A percentile compares a stretch with the other conserved stretches of the same genome.
phyloP scores from a whole-genome alignment of 352 stramenopile species.

The Globisporangium abappressorium region DNA sequence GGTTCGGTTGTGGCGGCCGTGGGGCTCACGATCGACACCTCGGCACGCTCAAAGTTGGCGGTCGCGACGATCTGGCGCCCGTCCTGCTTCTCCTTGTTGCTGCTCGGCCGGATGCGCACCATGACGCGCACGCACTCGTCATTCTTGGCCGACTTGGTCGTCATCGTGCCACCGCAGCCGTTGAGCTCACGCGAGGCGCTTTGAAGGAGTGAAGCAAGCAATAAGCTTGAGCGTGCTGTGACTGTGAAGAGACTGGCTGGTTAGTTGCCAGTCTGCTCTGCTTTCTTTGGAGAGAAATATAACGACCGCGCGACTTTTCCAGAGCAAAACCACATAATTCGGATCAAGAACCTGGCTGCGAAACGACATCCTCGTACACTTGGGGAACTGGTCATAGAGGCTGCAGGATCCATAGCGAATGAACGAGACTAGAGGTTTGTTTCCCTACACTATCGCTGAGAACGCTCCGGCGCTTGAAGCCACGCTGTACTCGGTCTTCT shows the following conservation, averaged over 20 bases:
- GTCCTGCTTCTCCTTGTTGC: slow-evolving; percentile 93
- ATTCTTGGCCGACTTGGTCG: slow-evolving; percentile 50
- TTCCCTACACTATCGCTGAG: not conserved
- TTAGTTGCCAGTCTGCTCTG: not conserved
- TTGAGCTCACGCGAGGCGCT: not conserved
- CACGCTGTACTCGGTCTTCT: not conserved
- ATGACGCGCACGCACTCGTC: slow-evolving; percentile 96
- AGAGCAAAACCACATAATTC: not conserved
- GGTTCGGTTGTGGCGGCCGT: slow-evolving; percentile 60
- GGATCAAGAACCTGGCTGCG: not conserved
- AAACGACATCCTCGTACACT: not conserved
- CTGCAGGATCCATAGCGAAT: too few relatives aligned
- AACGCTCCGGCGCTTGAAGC: not conserved
- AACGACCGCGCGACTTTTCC: not conserved
- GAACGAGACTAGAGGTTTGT: not conserved
- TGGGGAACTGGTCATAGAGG: not conserved
- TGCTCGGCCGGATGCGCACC: slow-evolving; percentile 95
- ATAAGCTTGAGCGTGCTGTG: not conserved
- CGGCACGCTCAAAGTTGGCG: slow-evolving; percentile 87
- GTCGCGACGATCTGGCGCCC: slow-evolving; percentile 78
- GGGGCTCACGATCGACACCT: slow-evolving; percentile 90
- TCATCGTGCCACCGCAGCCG: slow-evolving; percentile 20
- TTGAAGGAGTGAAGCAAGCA: not conserved
- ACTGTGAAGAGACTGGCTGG: not conserved
- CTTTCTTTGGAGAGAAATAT: not conserved